Base-by-base conservation (phyloP, 768 basidiomycete species). In the Dendrothele bispora region DNA sequence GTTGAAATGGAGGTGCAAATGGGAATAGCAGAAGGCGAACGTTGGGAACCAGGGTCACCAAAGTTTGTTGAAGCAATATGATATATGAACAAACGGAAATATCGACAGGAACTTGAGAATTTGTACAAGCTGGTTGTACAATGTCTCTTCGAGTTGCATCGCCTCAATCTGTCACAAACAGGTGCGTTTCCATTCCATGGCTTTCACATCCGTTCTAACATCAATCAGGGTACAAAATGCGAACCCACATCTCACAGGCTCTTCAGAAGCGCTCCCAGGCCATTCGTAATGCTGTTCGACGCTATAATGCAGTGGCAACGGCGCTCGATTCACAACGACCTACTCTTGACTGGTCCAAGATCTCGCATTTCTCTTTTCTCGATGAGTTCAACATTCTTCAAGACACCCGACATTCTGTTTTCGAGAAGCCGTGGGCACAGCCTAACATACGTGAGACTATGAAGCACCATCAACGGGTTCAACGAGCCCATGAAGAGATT, bases 81-180 rank as follows among this genome's bases (percentile, higher is more conserved):
- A 8, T 60, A 58, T 36, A 43, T 58, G 17, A 22, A 21, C 2
- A 46, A 46, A n/a, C 44, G 56, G 4, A 44, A 51, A 8, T 72
- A 68, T 38, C 58, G 54, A 15, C 40, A 34, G 10, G 64, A 64
- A 1, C 55, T 74, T 0, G 55, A 69, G 12, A 54, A 58, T 15
- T 49, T 74, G 0, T 61, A 71, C 43, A 35, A 51, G 20, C 62
- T 73, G 11, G 63, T 65, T 4, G 50, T 69, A 1, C 63, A 64
- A 46, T 54, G 58, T 2, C 50, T 73, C 1, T 70, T 74, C 50
- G 67, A 73, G 52, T 57, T 73, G 4, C 64, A 65, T 17, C 66
- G 66, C 48, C 43, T 69, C n/a, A 70, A 71, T 53, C 53, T 71
- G 14, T 53, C 63, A 10, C 47, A 54, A 3, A 70, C 61, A 20